These are phyloP conservation scores for Meyerozyma guilliermondii DNA, from an alignment of 1,139 yeast genomes.

Conservation along the genomic window DNA sequence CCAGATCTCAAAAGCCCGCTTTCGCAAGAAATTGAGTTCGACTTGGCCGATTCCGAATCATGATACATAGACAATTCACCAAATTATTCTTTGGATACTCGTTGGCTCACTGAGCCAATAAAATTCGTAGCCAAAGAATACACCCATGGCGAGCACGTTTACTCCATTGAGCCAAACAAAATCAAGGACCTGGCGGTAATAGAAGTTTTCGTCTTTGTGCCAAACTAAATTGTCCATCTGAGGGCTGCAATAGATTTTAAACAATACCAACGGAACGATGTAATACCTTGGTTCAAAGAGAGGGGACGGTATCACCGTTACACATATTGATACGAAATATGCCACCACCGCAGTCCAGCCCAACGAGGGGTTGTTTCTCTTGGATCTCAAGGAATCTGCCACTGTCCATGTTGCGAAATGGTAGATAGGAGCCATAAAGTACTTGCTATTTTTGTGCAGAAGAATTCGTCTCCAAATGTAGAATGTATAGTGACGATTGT, in stretches of 20 bases:
- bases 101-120: slow-evolving; percentile 61
- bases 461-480: slow-evolving; percentile 71
- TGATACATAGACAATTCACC: slow-evolving; percentile 40
- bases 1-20: slow-evolving; percentile 6
- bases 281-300: slow-evolving; percentile 91
- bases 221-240: slow-evolving; percentile 17
- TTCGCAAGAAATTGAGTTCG: slow-evolving; percentile 6
- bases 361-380: slow-evolving; percentile 14
- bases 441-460: slow-evolving; percentile 33
- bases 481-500: slow-evolving; percentile 89
- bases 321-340: slow-evolving; percentile 45
- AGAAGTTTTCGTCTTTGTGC: background rate
- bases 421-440: slow-evolving; percentile 58
- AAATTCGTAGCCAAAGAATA: slow-evolving; percentile 63
- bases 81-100: slow-evolving; percentile 71
- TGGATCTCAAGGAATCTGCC: slow-evolving; percentile 12
- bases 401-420: slow-evolving; percentile 61
- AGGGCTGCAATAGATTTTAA: slow-evolving; percentile 57
- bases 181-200: slow-evolving; percentile 45
- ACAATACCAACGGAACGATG: slow-evolving; percentile 71
- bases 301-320: slow-evolving; percentile 82
- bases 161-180: slow-evolving; percentile 54
- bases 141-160: slow-evolving; percentile 44
- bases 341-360: slow-evolving; percentile 34
- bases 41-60: background rate